A percentile compares a stretch with the other conserved stretches of the same genome.
These are phyloP conservation scores for Sutorius eximius DNA, from an alignment of 1,284 basidiomycete genomes.

Conservation along the genomic window DNA sequence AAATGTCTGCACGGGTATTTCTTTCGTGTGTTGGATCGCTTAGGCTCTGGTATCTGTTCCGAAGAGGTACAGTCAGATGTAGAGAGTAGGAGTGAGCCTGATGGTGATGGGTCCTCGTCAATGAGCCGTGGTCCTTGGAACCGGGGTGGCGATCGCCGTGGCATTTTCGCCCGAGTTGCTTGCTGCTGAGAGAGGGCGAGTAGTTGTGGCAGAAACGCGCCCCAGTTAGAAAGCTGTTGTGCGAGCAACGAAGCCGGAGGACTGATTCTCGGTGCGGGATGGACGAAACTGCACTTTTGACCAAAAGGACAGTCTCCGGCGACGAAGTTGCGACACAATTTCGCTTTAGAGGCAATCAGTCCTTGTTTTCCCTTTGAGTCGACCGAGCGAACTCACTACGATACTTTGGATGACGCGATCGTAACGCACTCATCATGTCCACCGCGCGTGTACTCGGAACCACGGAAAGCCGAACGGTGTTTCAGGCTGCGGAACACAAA, in stretches of 20 bases:
- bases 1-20: conserved; percentile 46
- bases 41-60: conserved; percentile 8
- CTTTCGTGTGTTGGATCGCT: conserved; percentile 27
- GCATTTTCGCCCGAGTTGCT: conserved; percentile 1
- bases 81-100: conserved; percentile 26
- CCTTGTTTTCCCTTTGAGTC: background rate
- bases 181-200: conserved; percentile 17
- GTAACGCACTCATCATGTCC: conserved; percentile 7
- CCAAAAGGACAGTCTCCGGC: conserved; percentile 30
- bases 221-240: conserved; percentile 21
- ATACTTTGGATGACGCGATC: conserved; percentile 28
- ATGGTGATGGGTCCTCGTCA: conserved; percentile 16
- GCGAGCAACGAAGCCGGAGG: conserved; percentile 9
- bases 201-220: conserved; percentile 15
- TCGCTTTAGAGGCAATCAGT: conserved; percentile 25
- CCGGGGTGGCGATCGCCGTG: background rate
- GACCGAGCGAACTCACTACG: conserved; percentile 30
- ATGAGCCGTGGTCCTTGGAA: conserved; percentile 12
- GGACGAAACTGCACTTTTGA: conserved; percentile 34
- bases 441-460: conserved; percentile 5
- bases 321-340: conserved; percentile 31
- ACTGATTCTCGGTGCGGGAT: conserved; percentile 17
- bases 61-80: conserved; percentile 18
- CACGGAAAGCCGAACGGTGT: background rate
- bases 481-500: background rate